These are phyloP conservation scores for Metarhizium anisopliae DNA, from an alignment of 2,329 filamentous ascomycete genomes.

Conservation along the genomic window DNA sequence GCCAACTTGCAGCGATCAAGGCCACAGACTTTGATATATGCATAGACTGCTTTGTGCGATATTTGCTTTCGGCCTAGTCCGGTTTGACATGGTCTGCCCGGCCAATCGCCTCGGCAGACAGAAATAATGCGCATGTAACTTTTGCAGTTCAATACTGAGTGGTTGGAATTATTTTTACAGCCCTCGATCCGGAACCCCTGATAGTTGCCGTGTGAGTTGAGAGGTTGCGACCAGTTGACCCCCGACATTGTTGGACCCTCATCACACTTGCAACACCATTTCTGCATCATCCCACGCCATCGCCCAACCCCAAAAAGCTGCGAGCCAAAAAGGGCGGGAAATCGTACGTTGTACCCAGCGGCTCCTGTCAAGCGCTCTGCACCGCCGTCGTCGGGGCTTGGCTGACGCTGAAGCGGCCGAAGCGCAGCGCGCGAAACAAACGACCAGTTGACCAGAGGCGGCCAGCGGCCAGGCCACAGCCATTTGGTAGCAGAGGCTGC, in stretches of 20 bases:
- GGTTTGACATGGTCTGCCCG: constrained; percentile 3
- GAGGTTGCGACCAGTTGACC: background rate
- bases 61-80: constrained; percentile 2
- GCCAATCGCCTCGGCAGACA: background rate
- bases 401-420: constrained; percentile 3
- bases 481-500: background rate
- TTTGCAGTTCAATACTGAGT: background rate
- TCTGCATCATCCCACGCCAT: constrained; percentile 2
- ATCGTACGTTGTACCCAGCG: background rate
- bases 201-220: constrained; percentile 1
- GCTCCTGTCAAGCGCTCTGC: constrained; percentile 1
- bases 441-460: background rate
- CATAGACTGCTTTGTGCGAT: background rate
- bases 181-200: background rate
- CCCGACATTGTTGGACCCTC: background rate
- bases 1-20: background rate
- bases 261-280: background rate
- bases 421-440: constrained; percentile 1
- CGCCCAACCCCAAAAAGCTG: background rate
- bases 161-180: background rate
- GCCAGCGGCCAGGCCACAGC: too few species aligned
- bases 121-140: background rate
- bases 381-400: constrained; percentile 2
- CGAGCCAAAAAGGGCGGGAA: background rate
- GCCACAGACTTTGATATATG: background rate